Evolutionary conservation across 163 green algal genomes (phyloP), one percentile per base, ranked within the genome.

Genomic region (Scenedesmus sp.): DNA sequence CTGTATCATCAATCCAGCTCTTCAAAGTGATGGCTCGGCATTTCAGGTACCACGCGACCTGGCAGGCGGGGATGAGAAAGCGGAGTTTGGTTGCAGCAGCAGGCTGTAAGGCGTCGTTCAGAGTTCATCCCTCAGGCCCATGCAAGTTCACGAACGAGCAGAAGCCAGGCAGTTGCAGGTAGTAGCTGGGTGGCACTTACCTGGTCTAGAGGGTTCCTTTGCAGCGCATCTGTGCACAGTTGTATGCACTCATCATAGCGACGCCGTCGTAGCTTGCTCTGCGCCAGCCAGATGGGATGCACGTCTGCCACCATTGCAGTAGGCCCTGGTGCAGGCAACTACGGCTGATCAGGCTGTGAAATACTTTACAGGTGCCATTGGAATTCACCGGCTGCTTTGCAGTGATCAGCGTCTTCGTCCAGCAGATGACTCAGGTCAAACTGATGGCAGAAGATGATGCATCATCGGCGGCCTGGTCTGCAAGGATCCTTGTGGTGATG

Each of bases 1-100:
- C 97, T 5, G 95, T 97, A 87, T 98, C 97, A 93, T 98, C 95
- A 8, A 98, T 96, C 96, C 95, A 98, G 82, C 96, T 96, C 66
- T 97, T 96, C n/a, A 97, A 54, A 0, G 96, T 98, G 13, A 98
- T 92, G 0, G 96, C 96, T 0, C 96, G 93, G n/a, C 91, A 95
- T 66, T 98, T 98, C 0, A 98, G 82, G 91, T 97, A 98, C 96
- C 96, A 98, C 0, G 95, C 95, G 4, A 94, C 95, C 95, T 97
- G 92, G 10, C 34, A 46, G 34, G 34, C 34, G 34, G 34, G 34
- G 12, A 26, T 82, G 9, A 77, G 26, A 59, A 9, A 52, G 10
- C 64, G 26, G n/a, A 82, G 10, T 57, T 34, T 59, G 8, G 55
- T 15, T 67, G 23, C 54, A 56, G 82, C 23, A 23, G 84, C 23